These are phyloP conservation scores for Penicillium occitanis DNA, from an alignment of 2,329 filamentous ascomycete genomes.

Conservation along the genomic window DNA sequence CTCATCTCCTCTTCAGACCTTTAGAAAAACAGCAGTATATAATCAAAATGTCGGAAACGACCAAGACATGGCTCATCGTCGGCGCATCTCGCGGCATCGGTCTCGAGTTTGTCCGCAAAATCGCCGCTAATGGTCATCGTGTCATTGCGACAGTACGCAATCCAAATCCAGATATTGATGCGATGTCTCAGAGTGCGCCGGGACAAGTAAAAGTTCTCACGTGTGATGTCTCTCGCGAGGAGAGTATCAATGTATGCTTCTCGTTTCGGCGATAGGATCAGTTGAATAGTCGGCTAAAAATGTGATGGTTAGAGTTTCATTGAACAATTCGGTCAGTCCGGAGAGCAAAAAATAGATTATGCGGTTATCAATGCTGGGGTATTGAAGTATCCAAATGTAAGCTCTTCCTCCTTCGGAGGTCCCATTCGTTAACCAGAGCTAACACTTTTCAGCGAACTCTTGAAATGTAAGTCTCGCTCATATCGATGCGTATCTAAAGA, in stretches of 20 bases:
- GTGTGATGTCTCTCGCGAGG: conserved; percentile 56
- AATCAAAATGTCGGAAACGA: background rate
- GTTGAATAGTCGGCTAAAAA: background rate
- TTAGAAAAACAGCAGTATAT: background rate
- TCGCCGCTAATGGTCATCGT: conserved; percentile 48
- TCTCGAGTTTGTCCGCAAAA: conserved; percentile 35
- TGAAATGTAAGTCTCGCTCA: conserved; percentile 3
- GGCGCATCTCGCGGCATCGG: conserved; percentile 16
- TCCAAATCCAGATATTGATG: conserved; percentile 39
- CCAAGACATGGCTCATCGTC: conserved; percentile 33
- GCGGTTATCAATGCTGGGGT: conserved; percentile 60
- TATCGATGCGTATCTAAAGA: conserved; percentile 38
- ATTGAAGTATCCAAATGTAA: conserved; percentile 58
- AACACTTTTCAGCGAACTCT: conserved; percentile 5
- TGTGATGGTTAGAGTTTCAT: background rate
- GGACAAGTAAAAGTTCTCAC: conserved; percentile 38
- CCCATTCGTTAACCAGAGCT: background rate
- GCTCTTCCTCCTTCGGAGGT: conserved; percentile 23
- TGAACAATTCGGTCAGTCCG: conserved; percentile 35
- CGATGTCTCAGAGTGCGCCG: conserved; percentile 32
- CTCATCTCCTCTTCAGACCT: background rate
- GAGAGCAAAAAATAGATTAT: conserved; percentile 50
- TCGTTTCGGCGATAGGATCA: conserved; percentile 17
- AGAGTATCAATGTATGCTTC: conserved; percentile 50
- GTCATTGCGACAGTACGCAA: conserved; percentile 55